phyloP scores from a whole-genome alignment of 495 filamentous ascomycete species.

The Thozetella sp. region DNA sequence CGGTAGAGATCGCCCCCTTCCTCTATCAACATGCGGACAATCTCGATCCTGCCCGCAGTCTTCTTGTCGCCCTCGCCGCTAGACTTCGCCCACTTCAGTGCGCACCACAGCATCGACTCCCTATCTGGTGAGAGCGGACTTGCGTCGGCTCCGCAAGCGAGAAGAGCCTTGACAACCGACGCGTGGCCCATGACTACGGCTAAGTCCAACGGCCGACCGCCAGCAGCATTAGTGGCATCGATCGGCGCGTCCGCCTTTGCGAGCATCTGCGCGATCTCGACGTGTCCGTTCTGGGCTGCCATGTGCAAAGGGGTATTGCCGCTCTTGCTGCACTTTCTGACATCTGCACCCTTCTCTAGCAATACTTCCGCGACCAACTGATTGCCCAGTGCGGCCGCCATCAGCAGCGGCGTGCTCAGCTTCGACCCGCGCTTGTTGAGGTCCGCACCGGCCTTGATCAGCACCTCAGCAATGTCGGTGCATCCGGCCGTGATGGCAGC shows the following conservation, averaged over 20 bases:
- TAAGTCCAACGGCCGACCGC: conserved; percentile 28
- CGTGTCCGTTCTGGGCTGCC: conserved; percentile 14
- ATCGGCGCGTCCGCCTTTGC: conserved; percentile 12
- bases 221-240: conserved; percentile 15
- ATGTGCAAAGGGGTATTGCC: conserved; percentile 15
- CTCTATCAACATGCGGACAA: conserved; percentile 9
- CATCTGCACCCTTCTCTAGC: conserved; percentile 3
- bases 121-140: conserved; percentile 8
- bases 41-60: neutral
- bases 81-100: conserved; percentile 1
- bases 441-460: conserved; percentile 23
- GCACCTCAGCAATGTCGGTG: conserved; percentile 15
- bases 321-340: conserved; percentile 15
- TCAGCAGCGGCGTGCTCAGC: conserved; percentile 10
- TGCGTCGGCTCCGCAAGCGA: conserved; percentile 27
- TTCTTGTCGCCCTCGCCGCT: conserved; percentile 1
- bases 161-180: conserved; percentile 23
- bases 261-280: conserved; percentile 14
- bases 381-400: conserved; percentile 20
- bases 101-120: conserved; percentile 8
- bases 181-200: conserved; percentile 32
- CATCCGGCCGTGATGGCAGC: conserved; percentile 23
- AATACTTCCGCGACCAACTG: conserved; percentile 1
- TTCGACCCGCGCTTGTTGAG: conserved; percentile 12
- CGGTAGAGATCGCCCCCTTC: conserved; percentile 4